Evolutionary conservation across 2,329 filamentous ascomycete genomes (phyloP), one percentile per base, ranked within the genome.

Genomic region (Dothideomycetes sp.): DNA sequence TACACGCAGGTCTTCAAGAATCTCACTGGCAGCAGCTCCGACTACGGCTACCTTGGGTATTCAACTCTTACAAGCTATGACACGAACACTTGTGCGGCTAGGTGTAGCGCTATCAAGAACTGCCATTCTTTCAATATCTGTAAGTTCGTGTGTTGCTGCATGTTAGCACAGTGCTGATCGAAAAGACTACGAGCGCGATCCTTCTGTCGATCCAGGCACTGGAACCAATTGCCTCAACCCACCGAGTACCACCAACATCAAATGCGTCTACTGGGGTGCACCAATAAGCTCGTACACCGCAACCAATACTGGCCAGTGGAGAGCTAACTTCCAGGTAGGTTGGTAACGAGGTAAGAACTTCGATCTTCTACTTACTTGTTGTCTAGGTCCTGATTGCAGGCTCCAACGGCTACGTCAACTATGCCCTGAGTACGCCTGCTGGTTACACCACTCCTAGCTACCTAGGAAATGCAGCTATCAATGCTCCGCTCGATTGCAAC

Each of bases 181-280:
- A 32, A 3, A 10, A 12, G 34, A 42, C 36, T 48, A 43, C 17
- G 46, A 46, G 31, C 32, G 44, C n/a, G 39, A 44, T 31, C 44
- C 46, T 8, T 37, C 19, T 19, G 2, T 43, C 9, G 34, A 43
- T 16, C 45, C 45, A 9, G 31, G 41, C 19, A 36, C 46, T 19
- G n/a, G n/a, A n/a, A 35, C 43, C n/a, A 19, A 19, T 31, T 53
- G 52, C 41, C 24, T 41, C 2, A 43, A 50, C 16, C 46, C 51
- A 12, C 4, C 47, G 35, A 15, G 15, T n/a, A 27, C 52, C n/a
- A 55, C 53, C 16, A 34, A 35, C 24, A 53, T 52, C 42, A 59
- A 60, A 43, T 62, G 60, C 45, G 51, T 53, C 2, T 45, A 55
- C 22, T 61, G 55, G 50, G 59, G 59, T n/a, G 48, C 51, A 2